These are phyloP conservation scores for Plantago ovata DNA, from an alignment of 257 asterid species.

Conservation along the genomic window DNA sequence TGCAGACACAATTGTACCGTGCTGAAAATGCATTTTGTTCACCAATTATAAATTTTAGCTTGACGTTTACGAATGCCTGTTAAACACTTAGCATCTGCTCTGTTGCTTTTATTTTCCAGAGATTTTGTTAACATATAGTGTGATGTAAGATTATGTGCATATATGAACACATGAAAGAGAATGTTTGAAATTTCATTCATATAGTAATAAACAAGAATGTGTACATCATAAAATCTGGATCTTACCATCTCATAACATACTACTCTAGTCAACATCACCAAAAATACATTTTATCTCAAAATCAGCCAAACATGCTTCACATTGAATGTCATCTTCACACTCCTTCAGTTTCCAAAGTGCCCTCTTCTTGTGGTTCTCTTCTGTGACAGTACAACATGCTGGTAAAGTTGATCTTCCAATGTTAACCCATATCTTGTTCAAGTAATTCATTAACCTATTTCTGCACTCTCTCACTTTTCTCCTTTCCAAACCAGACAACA, in stretches of 20 bases:
- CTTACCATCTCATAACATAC: neutral
- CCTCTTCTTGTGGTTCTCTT: constrained; percentile 4
- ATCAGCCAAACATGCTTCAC: constrained; percentile 4
- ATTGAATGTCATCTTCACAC: constrained; percentile 6
- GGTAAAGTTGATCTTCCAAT: neutral
- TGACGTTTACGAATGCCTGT: neutral
- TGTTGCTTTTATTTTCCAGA: too few relatives aligned
- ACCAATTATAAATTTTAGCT: neutral
- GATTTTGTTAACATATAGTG: too few relatives aligned
- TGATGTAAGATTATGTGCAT: too few relatives aligned
- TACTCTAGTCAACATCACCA: neutral
- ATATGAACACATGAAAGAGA: too few relatives aligned
- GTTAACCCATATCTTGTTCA: constrained; percentile 6
- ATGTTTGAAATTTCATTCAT: neutral
- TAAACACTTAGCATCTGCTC: too few relatives aligned
- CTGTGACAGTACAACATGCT: constrained; percentile 6
- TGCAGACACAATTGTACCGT: neutral
- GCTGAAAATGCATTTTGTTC: neutral
- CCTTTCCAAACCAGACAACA: constrained; percentile 3
- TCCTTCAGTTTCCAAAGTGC: neutral
- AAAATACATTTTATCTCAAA: neutral
- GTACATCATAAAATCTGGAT: neutral
- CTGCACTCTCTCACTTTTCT: constrained; percentile 6
- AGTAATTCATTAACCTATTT: constrained; percentile 2
- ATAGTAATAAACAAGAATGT: neutral